Percentiles rank a stretch among this genome's conserved stretches.
Conservation (phyloP, 306 rosid species). For the peach (Prunus persica) region DNA sequence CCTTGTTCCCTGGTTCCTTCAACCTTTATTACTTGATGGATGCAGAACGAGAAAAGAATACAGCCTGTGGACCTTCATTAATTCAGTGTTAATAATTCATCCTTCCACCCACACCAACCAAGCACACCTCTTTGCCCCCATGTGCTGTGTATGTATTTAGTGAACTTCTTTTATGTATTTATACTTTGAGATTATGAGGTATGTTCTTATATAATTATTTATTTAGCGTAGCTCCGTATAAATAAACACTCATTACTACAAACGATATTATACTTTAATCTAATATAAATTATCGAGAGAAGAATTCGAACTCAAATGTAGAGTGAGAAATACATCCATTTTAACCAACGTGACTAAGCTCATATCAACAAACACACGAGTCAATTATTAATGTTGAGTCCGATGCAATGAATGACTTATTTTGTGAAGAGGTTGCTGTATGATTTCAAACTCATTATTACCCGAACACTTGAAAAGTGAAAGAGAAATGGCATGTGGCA, state of each 20-base stretch:
- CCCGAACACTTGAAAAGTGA: not conserved
- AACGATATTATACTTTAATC: too few relatives aligned
- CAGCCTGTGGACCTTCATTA: not conserved
- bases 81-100: not conserved
- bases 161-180: not conserved
- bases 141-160: not conserved
- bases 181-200: not conserved
- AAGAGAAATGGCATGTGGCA: not conserved
- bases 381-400: too few relatives aligned
- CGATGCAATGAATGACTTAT: too few relatives aligned
- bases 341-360: too few relatives aligned
- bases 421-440: too few relatives aligned
- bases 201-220: not conserved
- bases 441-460: not conserved
- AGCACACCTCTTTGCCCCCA: not conserved
- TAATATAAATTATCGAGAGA: rapidly evolving
- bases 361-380: too few relatives aligned
- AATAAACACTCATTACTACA: too few relatives aligned
- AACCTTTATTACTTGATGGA: not conserved
- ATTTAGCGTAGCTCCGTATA: too few relatives aligned
- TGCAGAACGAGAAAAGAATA: not conserved
- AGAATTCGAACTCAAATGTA: rapidly evolving
- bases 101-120: not conserved
- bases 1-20: not conserved
- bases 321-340: too few relatives aligned